phyloP scores from a whole-genome alignment of 140 eudicot species.

The Cichorium intybus region DNA sequence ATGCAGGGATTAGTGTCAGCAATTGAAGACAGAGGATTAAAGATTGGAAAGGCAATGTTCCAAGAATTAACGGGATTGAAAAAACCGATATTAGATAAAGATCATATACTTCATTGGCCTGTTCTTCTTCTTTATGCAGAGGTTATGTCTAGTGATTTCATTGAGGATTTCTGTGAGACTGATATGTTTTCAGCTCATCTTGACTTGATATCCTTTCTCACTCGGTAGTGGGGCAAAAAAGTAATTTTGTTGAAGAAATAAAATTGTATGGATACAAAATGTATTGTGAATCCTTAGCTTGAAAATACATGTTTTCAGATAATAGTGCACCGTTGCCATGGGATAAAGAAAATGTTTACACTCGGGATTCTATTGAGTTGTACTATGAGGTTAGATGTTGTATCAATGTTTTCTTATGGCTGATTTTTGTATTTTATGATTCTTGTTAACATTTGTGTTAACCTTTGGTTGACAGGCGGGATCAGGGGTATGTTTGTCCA shows the following conservation, averaged over 20 bases:
- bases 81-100: slow-evolving; percentile 70
- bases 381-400: slow-evolving; percentile 74
- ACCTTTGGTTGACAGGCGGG: slow-evolving; percentile 49
- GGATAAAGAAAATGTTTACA: slow-evolving; percentile 82
- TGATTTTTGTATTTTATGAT: background rate
- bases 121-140: slow-evolving; percentile 92
- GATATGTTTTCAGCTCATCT: slow-evolving; percentile 90
- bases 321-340: slow-evolving; percentile 73
- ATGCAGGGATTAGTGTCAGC: slow-evolving; percentile 72
- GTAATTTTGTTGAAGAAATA: too few relatives aligned
- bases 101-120: slow-evolving; percentile 90
- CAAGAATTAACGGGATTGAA: slow-evolving; percentile 76
- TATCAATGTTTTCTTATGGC: background rate
- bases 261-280: too few relatives aligned
- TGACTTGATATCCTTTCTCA: slow-evolving; percentile 87
- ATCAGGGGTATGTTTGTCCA: slow-evolving; percentile 61
- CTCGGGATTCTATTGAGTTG: slow-evolving; percentile 82
- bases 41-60: slow-evolving; percentile 70
- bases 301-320: slow-evolving; percentile 92
- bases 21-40: slow-evolving; percentile 65
- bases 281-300: slow-evolving; percentile 70
- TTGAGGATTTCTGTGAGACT: slow-evolving; percentile 94
- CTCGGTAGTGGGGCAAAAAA: too few relatives aligned
- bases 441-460: background rate
- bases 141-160: slow-evolving; percentile 91